Conservation (phyloP, 306 rosid species). For the Herpetospermum pedunculosum region DNA sequence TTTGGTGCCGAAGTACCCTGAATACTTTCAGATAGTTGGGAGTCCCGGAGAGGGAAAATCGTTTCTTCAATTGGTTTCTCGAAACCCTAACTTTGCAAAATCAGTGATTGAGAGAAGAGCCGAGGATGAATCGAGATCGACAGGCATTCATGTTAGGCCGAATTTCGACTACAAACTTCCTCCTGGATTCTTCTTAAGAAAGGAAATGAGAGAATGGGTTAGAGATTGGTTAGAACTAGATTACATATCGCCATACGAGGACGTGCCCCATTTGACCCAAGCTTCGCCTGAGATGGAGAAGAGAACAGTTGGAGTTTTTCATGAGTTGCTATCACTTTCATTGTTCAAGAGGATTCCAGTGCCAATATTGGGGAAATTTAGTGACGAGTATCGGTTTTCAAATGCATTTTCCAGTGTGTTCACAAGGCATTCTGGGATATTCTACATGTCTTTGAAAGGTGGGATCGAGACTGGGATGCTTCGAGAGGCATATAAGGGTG, state of each 20-base stretch:
- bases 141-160: constrained; percentile 66
- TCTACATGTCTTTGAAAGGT: constrained; percentile 75
- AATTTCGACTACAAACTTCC: constrained; percentile 62
- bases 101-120: constrained; percentile 70
- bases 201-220: constrained; percentile 86
- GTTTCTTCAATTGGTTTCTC: constrained; percentile 54
- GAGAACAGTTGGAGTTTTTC: constrained; percentile 40
- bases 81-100: constrained; percentile 63
- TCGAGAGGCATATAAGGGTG: constrained; percentile 61
- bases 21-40: constrained; percentile 61
- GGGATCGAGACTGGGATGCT: constrained; percentile 71
- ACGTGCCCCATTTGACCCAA: constrained; percentile 50
- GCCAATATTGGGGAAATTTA: constrained; percentile 65
- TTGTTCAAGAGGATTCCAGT: constrained; percentile 64
- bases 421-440: constrained; percentile 77
- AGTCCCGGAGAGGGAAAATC: constrained; percentile 54
- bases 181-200: constrained; percentile 51
- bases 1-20: constrained; percentile 63
- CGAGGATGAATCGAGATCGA: constrained; percentile 44
- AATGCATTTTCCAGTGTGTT: constrained; percentile 56
- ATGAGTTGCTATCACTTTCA: constrained; percentile 57
- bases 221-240: constrained; percentile 93
- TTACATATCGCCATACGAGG: constrained; percentile 60
- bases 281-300: constrained; percentile 62
- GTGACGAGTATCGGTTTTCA: constrained; percentile 69